Base-by-base conservation (phyloP, 1,284 basidiomycete species). In the Pholiota adiposa region DNA sequence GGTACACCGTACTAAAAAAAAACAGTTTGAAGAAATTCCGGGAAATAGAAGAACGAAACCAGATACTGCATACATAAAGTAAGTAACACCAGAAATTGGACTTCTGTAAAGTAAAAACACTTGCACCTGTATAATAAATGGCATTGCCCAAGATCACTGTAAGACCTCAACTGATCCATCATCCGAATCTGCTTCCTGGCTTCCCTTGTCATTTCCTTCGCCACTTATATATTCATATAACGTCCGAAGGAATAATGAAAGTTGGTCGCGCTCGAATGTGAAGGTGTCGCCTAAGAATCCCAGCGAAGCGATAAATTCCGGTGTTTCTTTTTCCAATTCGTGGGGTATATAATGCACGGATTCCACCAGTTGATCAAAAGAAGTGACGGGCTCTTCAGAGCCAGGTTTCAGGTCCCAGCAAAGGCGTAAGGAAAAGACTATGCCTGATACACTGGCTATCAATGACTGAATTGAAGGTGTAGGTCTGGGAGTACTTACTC, bases 241-340 rank as follows among this genome's bases (percentile, higher is more conserved):
- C 19, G 84, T 86, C 66, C 79, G 79, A 49, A 88, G 70, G 73
- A 92, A 89, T 21, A 88, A 72, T 2, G 84, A 79, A 56, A 89
- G 77, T 70, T 93, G 90, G 19, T 81, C 76, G 48, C 81, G 78
- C 56, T 81, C 76, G 69, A 93, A 93, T 14, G 87, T 85, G 71
- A 93, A 93, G 0, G 84, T 72, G 2, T 77, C 77, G 33, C 73
- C 77, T 59, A 93, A 78, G 70, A 88, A 92, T 21, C 79, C 80
- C n/a, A 93, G 72, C 43, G 75, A 75, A 34, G 82, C 72, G 16
- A 83, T 78, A 68, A 86, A 86, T 4, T 85, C 81, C 7, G 70
- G 64, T 0, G 75, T 62, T 69, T 90, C 86, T 59, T 84, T 82
- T 55, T 90, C 86, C 5, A 92, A 79, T 38, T 84, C 75, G n/a